phyloP scores from a whole-genome alignment of 495 filamentous ascomycete species.

The Penicillium angulare region DNA sequence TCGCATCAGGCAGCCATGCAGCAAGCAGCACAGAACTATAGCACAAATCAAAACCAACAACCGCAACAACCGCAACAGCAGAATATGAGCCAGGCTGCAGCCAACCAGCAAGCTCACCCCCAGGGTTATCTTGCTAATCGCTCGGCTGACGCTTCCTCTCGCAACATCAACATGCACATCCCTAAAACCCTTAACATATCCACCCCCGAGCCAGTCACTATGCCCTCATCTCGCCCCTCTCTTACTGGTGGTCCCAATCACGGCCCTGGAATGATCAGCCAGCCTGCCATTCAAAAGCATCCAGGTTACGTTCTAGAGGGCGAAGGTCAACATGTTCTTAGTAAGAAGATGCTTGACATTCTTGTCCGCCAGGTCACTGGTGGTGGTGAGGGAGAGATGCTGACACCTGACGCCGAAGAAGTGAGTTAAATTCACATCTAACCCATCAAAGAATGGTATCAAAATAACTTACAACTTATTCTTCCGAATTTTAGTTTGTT shows the following conservation, averaged over 20 bases:
- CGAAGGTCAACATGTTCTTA: constrained; percentile 83
- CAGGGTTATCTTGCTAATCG: constrained; percentile 49
- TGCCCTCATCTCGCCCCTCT: constrained; percentile 73
- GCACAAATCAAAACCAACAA: constrained; percentile 39
- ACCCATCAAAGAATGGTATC: neutral
- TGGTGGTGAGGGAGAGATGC: constrained; percentile 63
- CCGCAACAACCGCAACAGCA: constrained; percentile 37
- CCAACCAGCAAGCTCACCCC: constrained; percentile 51
- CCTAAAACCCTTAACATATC: constrained; percentile 72
- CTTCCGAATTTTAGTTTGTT: constrained; percentile 58
- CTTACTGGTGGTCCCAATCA: constrained; percentile 71
- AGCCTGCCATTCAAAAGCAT: constrained; percentile 79
- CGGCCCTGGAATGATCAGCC: constrained; percentile 73
- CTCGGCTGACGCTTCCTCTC: constrained; percentile 44
- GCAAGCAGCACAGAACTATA: constrained; percentile 57
- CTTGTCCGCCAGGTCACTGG: constrained; percentile 91
- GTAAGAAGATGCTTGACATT: constrained; percentile 95
- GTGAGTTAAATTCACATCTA: too few species aligned
- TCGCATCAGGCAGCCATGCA: constrained; percentile 62
- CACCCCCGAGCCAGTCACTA: constrained; percentile 66
- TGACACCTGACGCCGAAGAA: constrained; percentile 93
- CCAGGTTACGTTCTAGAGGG: constrained; percentile 82
- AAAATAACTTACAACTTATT: neutral
- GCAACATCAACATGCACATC: constrained; percentile 67
- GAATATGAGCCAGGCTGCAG: constrained; percentile 30